These are phyloP conservation scores for Favolaschia claudopus DNA, from an alignment of 768 basidiomycete genomes.

Conservation along the genomic window DNA sequence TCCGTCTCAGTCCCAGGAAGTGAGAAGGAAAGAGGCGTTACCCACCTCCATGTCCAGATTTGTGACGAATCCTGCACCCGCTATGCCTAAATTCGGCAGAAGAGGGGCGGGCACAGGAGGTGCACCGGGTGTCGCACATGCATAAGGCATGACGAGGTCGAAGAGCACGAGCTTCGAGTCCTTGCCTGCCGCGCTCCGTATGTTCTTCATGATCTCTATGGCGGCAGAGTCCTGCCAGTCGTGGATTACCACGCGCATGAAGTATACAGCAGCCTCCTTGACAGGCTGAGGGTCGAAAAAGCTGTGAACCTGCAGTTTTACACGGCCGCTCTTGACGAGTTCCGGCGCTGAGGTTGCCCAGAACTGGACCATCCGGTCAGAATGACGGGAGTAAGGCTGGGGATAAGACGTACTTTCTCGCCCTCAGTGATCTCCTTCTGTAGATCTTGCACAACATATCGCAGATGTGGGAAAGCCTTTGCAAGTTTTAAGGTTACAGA, in stretches of 20 bases:
- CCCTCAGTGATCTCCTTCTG: slow-evolving; percentile 34
- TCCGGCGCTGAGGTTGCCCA: slow-evolving; percentile 35
- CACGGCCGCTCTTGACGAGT: slow-evolving; percentile 32
- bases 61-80: slow-evolving; percentile 27
- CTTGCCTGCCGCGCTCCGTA: slow-evolving; percentile 22
- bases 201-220: slow-evolving; percentile 30
- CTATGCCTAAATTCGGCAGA: slow-evolving; percentile 34
- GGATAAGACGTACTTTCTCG: slow-evolving; percentile 26
- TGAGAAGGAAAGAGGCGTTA: neutral
- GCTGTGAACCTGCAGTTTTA: slow-evolving; percentile 39
- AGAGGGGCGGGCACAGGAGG: slow-evolving; percentile 32
- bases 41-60: slow-evolving; percentile 32
- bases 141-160: slow-evolving; percentile 25
- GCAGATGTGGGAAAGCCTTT: slow-evolving; percentile 39
- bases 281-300: slow-evolving; percentile 35
- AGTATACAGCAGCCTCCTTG: slow-evolving; percentile 29
- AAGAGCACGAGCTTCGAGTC: slow-evolving; percentile 27
- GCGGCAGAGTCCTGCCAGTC: slow-evolving; percentile 32
- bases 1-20: neutral
- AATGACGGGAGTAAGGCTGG: neutral
- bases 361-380: slow-evolving; percentile 26
- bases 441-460: slow-evolving; percentile 46
- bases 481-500: slow-evolving; percentile 37
- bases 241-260: slow-evolving; percentile 35
- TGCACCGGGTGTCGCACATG: slow-evolving; percentile 15